Evolutionary conservation across 169 alveolate species (phyloP).

Genomic region (Ichthyophthirius multifiliis): DNA sequence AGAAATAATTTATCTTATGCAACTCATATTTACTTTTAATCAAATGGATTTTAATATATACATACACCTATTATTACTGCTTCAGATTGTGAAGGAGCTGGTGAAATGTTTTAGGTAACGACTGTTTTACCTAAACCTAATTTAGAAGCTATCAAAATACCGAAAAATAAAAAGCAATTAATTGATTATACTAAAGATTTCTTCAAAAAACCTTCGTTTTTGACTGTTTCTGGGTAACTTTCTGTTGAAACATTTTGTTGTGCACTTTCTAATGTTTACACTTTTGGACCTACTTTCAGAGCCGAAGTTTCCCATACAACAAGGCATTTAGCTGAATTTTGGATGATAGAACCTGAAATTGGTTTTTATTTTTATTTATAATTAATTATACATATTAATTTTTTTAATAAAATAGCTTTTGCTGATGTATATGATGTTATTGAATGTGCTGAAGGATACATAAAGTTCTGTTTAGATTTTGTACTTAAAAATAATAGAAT

Average conservation of each 20-base stretch:
- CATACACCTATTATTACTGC: slow-evolving; percentile 99
- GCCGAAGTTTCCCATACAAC: slow-evolving; percentile 98
- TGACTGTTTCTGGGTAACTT: slow-evolving; percentile 98
- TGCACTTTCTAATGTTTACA: slow-evolving; percentile 96
- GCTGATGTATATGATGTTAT: slow-evolving; percentile 93
- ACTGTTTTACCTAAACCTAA: slow-evolving; percentile 86
- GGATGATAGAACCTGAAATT: slow-evolving; percentile 99
- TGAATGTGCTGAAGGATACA: slow-evolving; percentile 96
- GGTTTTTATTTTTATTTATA: not conserved
- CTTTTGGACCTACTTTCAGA: slow-evolving; percentile 99
- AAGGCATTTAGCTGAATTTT: slow-evolving; percentile 98
- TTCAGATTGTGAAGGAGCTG: slow-evolving; percentile 99
- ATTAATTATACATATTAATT: not conserved
- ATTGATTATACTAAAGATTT: slow-evolving; percentile 93
- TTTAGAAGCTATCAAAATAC: slow-evolving; percentile 32
- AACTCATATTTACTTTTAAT: slow-evolving; percentile 94
- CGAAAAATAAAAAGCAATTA: slow-evolving; percentile 52
- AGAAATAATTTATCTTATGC: slow-evolving; percentile 95
- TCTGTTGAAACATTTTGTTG: slow-evolving; percentile 94
- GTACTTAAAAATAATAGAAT: slow-evolving; percentile 91
- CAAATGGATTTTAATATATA: slow-evolving; percentile 93
- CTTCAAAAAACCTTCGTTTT: slow-evolving; percentile 94
- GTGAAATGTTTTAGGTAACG: slow-evolving; percentile 96
- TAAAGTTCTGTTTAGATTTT: slow-evolving; percentile 92
- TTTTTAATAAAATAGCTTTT: slow-evolving; percentile 78